phyloP scores from a whole-genome alignment of 805 yeast genomes.

The Starmerella stigmatis region DNA sequence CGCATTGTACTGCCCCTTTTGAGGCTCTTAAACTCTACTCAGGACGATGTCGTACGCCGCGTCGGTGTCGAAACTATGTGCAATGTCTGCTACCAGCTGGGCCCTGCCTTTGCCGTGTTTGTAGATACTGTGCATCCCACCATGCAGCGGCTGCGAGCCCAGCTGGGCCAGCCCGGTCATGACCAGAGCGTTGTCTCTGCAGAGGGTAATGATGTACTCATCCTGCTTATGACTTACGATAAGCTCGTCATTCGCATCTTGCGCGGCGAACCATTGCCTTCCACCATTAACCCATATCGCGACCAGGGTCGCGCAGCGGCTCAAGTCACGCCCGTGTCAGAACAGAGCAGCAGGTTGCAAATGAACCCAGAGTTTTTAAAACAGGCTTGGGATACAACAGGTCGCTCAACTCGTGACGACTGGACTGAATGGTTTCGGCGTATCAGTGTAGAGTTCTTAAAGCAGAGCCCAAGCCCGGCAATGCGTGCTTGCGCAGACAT shows the following conservation, averaged over 20 bases:
- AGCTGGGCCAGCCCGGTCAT: conserved; percentile 8
- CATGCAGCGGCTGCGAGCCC: conserved; percentile 18
- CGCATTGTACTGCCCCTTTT: conserved; percentile 79
- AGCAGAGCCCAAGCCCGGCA: conserved; percentile 91
- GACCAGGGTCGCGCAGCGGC: conserved; percentile 37
- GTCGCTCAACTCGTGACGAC: conserved; percentile 81
- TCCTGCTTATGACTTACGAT: conserved; percentile 51
- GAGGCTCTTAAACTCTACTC: conserved; percentile 45
- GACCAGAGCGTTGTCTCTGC: conserved; percentile 59
- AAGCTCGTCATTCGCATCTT: conserved; percentile 66
- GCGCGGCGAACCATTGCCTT: conserved; percentile 79
- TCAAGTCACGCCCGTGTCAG: conserved; percentile 40
- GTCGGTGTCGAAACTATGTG: conserved; percentile 65
- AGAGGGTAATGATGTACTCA: conserved; percentile 52
- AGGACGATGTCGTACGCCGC: conserved; percentile 47
- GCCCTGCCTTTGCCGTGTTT: conserved; percentile 72
- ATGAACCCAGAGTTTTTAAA: conserved; percentile 54
- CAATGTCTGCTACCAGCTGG: conserved; percentile 69
- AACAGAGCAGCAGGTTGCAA: conserved; percentile 65
- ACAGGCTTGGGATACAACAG: conserved; percentile 85
- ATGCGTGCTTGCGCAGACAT: conserved; percentile 83
- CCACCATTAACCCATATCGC: conserved; percentile 45
- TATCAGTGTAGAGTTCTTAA: conserved; percentile 70
- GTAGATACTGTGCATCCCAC: conserved; percentile 33
- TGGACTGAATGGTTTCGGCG: conserved; percentile 97